phyloP scores from a whole-genome alignment of 208 protist genomes.

The Trichomonas gallinae region DNA sequence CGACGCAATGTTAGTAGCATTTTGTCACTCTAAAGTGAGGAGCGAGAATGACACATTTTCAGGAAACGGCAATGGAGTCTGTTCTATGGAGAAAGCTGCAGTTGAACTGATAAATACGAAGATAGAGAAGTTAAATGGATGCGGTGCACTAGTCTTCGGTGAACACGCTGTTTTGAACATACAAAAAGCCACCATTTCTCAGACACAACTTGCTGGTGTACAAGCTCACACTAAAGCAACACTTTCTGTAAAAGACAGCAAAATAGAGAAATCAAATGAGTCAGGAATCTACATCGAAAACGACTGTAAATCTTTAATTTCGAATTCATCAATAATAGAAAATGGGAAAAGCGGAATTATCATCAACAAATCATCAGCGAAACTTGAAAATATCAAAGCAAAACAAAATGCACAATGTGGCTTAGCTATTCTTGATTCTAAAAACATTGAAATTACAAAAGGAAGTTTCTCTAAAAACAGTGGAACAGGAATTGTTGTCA shows the following conservation, averaged over 20 bases:
- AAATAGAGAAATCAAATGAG: background rate
- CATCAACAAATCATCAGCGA: background rate
- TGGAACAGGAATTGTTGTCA: background rate
- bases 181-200: background rate
- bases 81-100: background rate
- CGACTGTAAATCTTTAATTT: background rate
- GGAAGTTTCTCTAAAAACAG: background rate
- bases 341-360: background rate
- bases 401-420: background rate
- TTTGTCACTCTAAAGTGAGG: background rate
- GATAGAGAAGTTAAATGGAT: background rate
- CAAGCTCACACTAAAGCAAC: background rate
- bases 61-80: background rate
- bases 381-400: background rate
- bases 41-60: background rate
- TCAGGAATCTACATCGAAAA: background rate
- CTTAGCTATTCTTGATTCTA: background rate
- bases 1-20: background rate
- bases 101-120: background rate
- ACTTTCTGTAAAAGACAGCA: background rate
- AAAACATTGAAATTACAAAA: background rate
- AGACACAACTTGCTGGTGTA: background rate
- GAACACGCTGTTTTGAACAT: background rate
- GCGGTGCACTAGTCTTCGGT: background rate
- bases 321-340: background rate